Evolutionary conservation across 2,329 filamentous ascomycete species (phyloP).

Genomic region (Coleophoma eucalyptorum): DNA sequence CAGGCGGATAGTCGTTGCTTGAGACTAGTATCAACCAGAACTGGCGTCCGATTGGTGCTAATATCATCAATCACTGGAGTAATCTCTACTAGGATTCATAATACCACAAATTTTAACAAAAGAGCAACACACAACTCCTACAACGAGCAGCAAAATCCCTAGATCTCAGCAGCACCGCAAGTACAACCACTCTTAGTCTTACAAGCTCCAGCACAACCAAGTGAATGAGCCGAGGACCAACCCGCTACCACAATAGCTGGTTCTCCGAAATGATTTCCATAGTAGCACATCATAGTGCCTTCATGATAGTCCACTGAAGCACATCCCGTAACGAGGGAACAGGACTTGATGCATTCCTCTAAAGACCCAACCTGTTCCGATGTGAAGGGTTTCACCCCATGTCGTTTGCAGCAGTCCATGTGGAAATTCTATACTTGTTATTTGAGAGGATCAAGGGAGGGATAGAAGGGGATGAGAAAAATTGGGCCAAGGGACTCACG

Average conservation of each 20-base stretch:
- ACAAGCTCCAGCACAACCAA: background rate
- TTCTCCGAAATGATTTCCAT: background rate
- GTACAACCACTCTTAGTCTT: background rate
- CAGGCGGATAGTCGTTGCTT: too few relatives aligned
- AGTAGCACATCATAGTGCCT: background rate
- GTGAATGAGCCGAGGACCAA: background rate
- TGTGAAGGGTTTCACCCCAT: background rate
- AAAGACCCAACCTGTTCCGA: background rate
- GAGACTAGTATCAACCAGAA: too few relatives aligned
- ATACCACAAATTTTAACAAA: too few relatives aligned
- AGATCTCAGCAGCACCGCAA: background rate
- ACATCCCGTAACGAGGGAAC: background rate
- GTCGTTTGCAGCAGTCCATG: background rate
- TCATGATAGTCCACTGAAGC: background rate
- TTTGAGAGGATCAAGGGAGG: too few relatives aligned
- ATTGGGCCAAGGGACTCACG: background rate
- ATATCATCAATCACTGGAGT: too few relatives aligned
- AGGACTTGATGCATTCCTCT: background rate
- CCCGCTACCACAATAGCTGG: background rate
- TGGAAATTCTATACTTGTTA: background rate
- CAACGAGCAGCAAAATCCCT: background rate
- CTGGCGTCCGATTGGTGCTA: too few relatives aligned
- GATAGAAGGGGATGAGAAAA: too few relatives aligned
- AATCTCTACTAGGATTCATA: too few relatives aligned
- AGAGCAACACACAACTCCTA: too few relatives aligned